phyloP scores from a whole-genome alignment of 1,284 basidiomycete genomes.

The Ustilago crameri region DNA sequence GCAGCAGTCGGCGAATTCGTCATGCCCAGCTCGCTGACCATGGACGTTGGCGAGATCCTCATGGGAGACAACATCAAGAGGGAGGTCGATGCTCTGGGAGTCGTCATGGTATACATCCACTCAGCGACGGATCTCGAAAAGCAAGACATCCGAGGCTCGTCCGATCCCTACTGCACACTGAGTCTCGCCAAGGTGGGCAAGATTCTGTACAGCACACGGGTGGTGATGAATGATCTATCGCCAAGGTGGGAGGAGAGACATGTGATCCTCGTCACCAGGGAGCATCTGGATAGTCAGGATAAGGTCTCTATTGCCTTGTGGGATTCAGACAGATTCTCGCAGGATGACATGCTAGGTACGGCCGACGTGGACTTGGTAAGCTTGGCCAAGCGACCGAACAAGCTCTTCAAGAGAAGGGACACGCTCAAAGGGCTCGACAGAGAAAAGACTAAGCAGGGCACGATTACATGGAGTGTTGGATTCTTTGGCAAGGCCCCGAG shows the following conservation, averaged over 20 bases:
- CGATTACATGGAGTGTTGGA: slow-evolving; percentile 39
- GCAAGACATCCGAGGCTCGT: slow-evolving; percentile 47
- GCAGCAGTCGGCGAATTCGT: slow-evolving; percentile 52
- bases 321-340: slow-evolving; percentile 70
- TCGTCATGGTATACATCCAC: slow-evolving; percentile 48
- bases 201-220: slow-evolving; percentile 49
- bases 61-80: slow-evolving; percentile 58
- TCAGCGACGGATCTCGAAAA: slow-evolving; percentile 50
- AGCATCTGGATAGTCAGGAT: slow-evolving; percentile 45
- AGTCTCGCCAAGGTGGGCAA: slow-evolving; percentile 43
- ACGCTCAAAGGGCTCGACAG: slow-evolving; percentile 28
- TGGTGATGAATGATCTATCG: slow-evolving; percentile 50
- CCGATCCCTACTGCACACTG: slow-evolving; percentile 55
- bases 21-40: slow-evolving; percentile 48
- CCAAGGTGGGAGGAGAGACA: slow-evolving; percentile 56
- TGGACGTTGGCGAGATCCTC: slow-evolving; percentile 55
- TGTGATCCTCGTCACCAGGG: slow-evolving; percentile 44
- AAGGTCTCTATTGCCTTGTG: slow-evolving; percentile 62
- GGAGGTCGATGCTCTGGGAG: slow-evolving; percentile 53
- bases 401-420: slow-evolving; percentile 26
- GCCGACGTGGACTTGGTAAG: slow-evolving; percentile 69
- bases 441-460: slow-evolving; percentile 55
- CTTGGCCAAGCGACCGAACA: slow-evolving; percentile 63
- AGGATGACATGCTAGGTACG: slow-evolving; percentile 70
- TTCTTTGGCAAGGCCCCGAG: slow-evolving; percentile 44